Percentiles rank a stretch among this genome's conserved stretches.
Evolutionary conservation across 495 filamentous ascomycete species (phyloP).

Genomic region (Evansstolkia leycettana): DNA sequence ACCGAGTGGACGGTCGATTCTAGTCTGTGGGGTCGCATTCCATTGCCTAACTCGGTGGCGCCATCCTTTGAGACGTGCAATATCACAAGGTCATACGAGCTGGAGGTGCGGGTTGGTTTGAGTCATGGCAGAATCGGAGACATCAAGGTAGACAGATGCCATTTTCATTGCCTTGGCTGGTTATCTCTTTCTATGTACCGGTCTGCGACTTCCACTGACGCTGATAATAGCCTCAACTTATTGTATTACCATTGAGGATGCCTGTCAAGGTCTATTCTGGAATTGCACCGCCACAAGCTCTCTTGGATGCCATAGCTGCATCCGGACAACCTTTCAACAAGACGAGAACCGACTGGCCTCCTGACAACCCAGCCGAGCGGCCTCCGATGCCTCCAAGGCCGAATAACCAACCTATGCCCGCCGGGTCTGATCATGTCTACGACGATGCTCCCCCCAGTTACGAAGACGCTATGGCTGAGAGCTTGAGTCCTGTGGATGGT

Average conservation of each 20-base stretch:
- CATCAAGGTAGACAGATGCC: constrained; percentile 34
- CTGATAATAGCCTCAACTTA: constrained; percentile 44
- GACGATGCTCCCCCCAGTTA: constrained; percentile 69
- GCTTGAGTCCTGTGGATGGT: constrained; percentile 52
- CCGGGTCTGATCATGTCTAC: constrained; percentile 23
- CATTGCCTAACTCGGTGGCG: constrained; percentile 71
- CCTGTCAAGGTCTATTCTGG: constrained; percentile 80
- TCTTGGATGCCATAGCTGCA: constrained; percentile 54
- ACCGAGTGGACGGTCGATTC: constrained; percentile 57
- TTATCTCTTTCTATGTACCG: constrained; percentile 1
- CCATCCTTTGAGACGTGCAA: constrained; percentile 87
- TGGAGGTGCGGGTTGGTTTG: constrained; percentile 72
- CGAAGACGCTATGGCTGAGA: constrained; percentile 81
- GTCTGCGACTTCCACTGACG: too few species aligned
- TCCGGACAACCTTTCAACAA: constrained; percentile 15
- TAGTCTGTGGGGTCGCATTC: constrained; percentile 51
- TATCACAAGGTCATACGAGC: constrained; percentile 63
- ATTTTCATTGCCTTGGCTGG: too few species aligned
- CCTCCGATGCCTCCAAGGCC: constrained; percentile 28
- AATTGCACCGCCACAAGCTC: constrained; percentile 65
- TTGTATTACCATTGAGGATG: constrained; percentile 65
- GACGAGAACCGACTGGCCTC: constrained; percentile 12
- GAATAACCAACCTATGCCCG: constrained; percentile 9
- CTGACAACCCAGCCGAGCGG: constrained; percentile 10
- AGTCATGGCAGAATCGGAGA: constrained; percentile 39